A percentile compares a stretch with the other conserved stretches of the same genome.
phyloP scores from a whole-genome alignment of 306 rosid genomes.

The Inga leiocalycina region DNA sequence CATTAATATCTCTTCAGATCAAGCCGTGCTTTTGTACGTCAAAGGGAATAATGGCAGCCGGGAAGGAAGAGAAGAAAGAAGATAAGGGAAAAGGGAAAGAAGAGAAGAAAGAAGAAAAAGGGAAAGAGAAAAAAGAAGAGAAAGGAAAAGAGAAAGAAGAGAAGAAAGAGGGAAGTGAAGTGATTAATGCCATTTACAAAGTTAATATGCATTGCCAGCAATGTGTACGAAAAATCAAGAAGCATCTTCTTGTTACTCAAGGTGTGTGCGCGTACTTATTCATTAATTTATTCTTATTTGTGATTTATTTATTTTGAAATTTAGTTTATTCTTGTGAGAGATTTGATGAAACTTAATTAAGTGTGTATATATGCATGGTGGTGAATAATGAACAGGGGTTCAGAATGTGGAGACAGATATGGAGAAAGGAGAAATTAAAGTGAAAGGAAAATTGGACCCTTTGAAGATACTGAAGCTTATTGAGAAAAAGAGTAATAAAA shows the following conservation, averaged over 20 bases:
- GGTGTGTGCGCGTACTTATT: slow-evolving; percentile 37
- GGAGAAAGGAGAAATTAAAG: slow-evolving; percentile 74
- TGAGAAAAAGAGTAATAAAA: slow-evolving; percentile 60
- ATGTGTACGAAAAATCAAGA: slow-evolving; percentile 77
- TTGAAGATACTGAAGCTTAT: slow-evolving; percentile 54
- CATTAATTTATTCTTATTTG: not conserved
- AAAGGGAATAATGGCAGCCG: slow-evolving; percentile 42
- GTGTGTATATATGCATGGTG: not conserved
- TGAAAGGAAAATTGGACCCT: slow-evolving; percentile 69
- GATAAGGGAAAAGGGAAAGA: slow-evolving; percentile 14
- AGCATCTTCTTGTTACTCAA: slow-evolving; percentile 61
- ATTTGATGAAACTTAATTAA: not conserved
- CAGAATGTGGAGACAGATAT: slow-evolving; percentile 62
- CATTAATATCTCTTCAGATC: not conserved
- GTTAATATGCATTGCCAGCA: slow-evolving; percentile 70
- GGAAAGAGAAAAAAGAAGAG: slow-evolving; percentile 38
- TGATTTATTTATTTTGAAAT: not conserved
- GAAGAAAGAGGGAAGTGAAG: slow-evolving; percentile 41
- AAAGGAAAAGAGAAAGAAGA: not conserved
- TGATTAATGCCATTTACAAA: slow-evolving; percentile 78
- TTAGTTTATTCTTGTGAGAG: not conserved
- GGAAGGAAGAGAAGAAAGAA: slow-evolving; percentile 43
- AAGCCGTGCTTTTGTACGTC: not conserved
- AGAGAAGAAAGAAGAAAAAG: slow-evolving; percentile 35
- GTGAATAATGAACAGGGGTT: slow-evolving; percentile 49